Base-by-base conservation (phyloP, 148 eudicot species). In the Selenicereus undatus region DNA sequence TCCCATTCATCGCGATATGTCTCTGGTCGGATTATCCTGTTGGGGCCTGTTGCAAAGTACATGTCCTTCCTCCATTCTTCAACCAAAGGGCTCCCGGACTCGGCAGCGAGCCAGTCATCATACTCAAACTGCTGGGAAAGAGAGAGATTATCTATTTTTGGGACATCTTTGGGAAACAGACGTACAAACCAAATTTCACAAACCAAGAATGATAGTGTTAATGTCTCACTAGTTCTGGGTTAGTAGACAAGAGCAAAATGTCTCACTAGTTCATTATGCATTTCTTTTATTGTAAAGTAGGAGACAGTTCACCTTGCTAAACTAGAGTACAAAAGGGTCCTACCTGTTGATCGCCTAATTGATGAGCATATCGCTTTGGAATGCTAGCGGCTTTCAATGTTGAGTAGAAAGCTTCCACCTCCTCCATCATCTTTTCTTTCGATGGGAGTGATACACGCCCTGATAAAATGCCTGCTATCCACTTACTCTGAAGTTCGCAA, bases 61-160 rank as follows among this genome's bases (percentile, higher is more conserved):
- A 95, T 92, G 43, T 79, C 82, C 86, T 91, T 91, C 87, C 97
- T 89, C 99, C 99, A 95, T 87, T 93, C 97, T 81, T 93, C 97
- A 2, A 83, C 64, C 7, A 83, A 87, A 27, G 86, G 81, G 45
- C 72, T 79, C 18, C 86, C 91, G 27, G 88, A 87, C 83, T 91
- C 75, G 3, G 71, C 73, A 56, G 97, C 97, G 64, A 93, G 86
- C 99, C 99, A 93, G 83, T 93, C 99, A 75, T 84, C 73, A 76
- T 93, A 91, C 50, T 93, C 97, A 79, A 90, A 95, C 98, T 94
- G 92, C 81, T 35, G 76, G 1, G 54, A 9, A 5, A 75, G 29
- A 83, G 74, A 12, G 3, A 9, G 36, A 26, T 69, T 13, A 69
- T 7, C 72, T 10, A 69, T 9, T 26, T 11, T 12, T 69, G 35